Conservation (phyloP, 2,329 filamentous ascomycete genomes). For the Zymoseptoria crescenta region DNA sequence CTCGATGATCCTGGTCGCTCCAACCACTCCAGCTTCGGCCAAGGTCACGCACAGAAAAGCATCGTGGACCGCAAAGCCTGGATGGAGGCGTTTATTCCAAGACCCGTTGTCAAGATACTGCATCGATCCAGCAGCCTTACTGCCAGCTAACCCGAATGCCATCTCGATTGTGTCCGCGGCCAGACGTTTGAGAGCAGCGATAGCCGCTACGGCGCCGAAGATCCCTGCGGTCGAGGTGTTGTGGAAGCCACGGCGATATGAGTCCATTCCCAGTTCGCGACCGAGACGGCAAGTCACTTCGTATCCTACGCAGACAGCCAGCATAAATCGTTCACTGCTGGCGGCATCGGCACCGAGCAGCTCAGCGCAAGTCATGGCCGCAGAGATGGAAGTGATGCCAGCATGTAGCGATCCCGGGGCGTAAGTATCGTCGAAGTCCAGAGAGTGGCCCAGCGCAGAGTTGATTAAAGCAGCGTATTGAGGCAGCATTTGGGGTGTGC, state of each 20-base stretch:
- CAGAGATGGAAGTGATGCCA: conserved; percentile 35
- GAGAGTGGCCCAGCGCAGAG: conserved; percentile 36
- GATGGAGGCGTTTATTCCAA: conserved; percentile 35
- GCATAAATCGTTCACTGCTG: conserved; percentile 22
- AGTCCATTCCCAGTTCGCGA: conserved; percentile 27
- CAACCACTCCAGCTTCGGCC: conserved; percentile 30
- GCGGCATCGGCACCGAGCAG: conserved; percentile 11
- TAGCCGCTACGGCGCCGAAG: conserved; percentile 31
- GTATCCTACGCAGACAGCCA: conserved; percentile 30
- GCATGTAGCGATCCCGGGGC: conserved; percentile 36
- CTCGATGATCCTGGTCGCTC: conserved; percentile 22
- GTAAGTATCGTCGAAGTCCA: conserved; percentile 42
- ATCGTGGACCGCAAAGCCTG: conserved; percentile 34
- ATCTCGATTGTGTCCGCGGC: conserved; percentile 21
- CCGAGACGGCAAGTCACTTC: conserved; percentile 30
- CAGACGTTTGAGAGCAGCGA: conserved; percentile 25
- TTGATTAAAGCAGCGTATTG: conserved; percentile 38
- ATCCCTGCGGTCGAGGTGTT: conserved; percentile 33
- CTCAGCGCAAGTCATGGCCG: conserved; percentile 31
- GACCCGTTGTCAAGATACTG: conserved; percentile 34
- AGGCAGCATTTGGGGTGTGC: conserved; percentile 26
- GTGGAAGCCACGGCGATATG: conserved; percentile 33
- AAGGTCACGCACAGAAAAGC: conserved; percentile 31
- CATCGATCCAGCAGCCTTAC: conserved; percentile 33
- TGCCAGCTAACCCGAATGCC: conserved; percentile 32